These are phyloP conservation scores for Marasmius tenuissimus DNA, from an alignment of 1,284 basidiomycete genomes.

Conservation along the genomic window DNA sequence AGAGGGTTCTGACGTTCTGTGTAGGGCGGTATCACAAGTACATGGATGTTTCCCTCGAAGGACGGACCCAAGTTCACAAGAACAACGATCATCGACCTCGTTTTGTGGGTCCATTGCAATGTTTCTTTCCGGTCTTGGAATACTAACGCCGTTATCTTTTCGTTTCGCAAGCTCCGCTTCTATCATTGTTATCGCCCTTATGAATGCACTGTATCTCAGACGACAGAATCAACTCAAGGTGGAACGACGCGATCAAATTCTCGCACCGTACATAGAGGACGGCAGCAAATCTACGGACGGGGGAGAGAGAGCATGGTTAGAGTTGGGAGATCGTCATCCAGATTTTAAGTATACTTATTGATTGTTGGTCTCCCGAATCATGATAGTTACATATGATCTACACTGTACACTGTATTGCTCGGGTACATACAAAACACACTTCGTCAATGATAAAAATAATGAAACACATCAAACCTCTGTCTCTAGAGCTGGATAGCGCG, in stretches of 20 bases:
- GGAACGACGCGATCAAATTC: conserved; percentile 24
- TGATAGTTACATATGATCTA: not conserved
- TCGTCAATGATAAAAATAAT: no score
- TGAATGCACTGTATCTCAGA: conserved; percentile 28
- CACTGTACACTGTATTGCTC: not conserved
- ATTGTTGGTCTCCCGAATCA: not conserved
- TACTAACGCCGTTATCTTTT: not conserved
- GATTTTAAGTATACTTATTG: conserved; percentile 26
- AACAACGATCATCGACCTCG: conserved; percentile 35
- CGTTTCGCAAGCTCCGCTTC: conserved; percentile 20
- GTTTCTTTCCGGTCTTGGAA: not conserved
- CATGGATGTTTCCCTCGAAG: conserved; percentile 37
- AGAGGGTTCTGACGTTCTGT: not conserved
- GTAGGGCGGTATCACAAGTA: conserved; percentile 41
- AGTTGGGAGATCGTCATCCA: conserved; percentile 36
- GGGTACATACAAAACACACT: not conserved
- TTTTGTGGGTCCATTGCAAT: conserved; percentile 27
- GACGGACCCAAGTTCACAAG: conserved; percentile 35
- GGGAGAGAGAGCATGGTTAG: conserved; percentile 31
- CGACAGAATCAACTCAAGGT: conserved; percentile 27
- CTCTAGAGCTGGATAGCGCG: no score
- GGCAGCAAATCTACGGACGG: conserved; percentile 19
- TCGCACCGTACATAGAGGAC: conserved; percentile 31
- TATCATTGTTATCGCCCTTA: conserved; percentile 23
- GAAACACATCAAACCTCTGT: no score